Evolutionary conservation across 202 grass and related monocot genomes (phyloP).

Genomic region (Eragrostis tef): DNA sequence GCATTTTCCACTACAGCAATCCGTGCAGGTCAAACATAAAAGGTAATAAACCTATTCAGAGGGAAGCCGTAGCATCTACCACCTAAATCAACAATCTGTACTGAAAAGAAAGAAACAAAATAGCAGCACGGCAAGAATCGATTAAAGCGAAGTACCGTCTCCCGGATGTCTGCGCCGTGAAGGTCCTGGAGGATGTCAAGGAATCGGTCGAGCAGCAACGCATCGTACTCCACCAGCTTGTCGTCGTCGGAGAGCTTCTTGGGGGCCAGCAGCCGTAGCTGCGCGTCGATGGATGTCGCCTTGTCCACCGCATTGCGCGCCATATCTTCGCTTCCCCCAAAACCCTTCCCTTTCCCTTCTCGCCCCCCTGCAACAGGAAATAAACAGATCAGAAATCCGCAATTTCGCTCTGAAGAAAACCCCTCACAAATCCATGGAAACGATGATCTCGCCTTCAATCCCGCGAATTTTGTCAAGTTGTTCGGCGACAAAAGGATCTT

Average conservation of each 20-base stretch:
- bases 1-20: background rate
- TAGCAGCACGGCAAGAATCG: background rate
- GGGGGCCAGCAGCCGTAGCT: constrained; percentile 85
- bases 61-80: background rate
- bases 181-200: constrained; percentile 89
- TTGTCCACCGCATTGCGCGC: constrained; percentile 68
- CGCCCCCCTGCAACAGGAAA: constrained; percentile 44
- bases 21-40: constrained; percentile 21
- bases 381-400: constrained; percentile 44
- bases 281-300: constrained; percentile 77
- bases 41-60: constrained; percentile 7
- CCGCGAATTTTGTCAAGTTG: background rate
- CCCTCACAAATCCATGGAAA: background rate
- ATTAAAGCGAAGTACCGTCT: constrained; percentile 58
- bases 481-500: background rate
- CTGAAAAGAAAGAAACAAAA: background rate
- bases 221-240: constrained; percentile 90
- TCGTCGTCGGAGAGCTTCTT: constrained; percentile 95
- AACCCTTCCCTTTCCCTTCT: constrained; percentile 3
- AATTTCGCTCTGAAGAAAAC: background rate
- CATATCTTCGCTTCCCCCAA: constrained; percentile 33
- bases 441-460: constrained; percentile 24
- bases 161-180: constrained; percentile 75
- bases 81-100: constrained; percentile 23
- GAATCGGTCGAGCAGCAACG: constrained; percentile 86